Conservation (phyloP, 495 filamentous ascomycete genomes). For the Penicillium robsamsonii region DNA sequence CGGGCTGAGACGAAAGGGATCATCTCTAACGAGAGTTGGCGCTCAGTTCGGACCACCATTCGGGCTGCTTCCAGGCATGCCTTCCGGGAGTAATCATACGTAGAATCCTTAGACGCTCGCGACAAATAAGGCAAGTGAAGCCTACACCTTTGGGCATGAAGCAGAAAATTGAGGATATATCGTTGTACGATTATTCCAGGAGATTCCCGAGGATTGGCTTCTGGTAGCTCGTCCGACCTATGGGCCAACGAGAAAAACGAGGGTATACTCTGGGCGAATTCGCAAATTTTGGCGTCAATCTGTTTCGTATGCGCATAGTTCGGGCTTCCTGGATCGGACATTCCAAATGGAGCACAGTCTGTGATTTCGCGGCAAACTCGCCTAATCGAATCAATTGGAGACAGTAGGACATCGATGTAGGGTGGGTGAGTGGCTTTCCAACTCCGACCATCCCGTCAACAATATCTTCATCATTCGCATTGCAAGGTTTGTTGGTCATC, state of each 20-base stretch:
- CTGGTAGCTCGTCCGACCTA: background rate
- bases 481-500: constrained; percentile 43
- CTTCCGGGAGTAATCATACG: constrained; percentile 33
- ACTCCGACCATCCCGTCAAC: constrained; percentile 28
- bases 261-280: constrained; percentile 26
- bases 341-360: constrained; percentile 35
- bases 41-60: constrained; percentile 30
- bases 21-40: constrained; percentile 17
- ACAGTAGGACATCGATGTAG: constrained; percentile 47
- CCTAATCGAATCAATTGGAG: constrained; percentile 45
- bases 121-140: constrained; percentile 40
- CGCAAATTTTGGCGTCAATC: constrained; percentile 32
- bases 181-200: constrained; percentile 30
- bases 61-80: constrained; percentile 38
- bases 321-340: constrained; percentile 4
- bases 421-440: constrained; percentile 33
- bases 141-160: constrained; percentile 40
- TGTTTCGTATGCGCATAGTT: constrained; percentile 26
- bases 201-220: constrained; percentile 12
- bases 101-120: constrained; percentile 21
- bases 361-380: constrained; percentile 44
- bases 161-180: constrained; percentile 34
- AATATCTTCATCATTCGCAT: constrained; percentile 47
- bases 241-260: constrained; percentile 20
- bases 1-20: constrained; percentile 23